These are phyloP conservation scores for Pseudopyricularia cyperi DNA, from an alignment of 2,329 filamentous ascomycete genomes.

Conservation along the genomic window DNA sequence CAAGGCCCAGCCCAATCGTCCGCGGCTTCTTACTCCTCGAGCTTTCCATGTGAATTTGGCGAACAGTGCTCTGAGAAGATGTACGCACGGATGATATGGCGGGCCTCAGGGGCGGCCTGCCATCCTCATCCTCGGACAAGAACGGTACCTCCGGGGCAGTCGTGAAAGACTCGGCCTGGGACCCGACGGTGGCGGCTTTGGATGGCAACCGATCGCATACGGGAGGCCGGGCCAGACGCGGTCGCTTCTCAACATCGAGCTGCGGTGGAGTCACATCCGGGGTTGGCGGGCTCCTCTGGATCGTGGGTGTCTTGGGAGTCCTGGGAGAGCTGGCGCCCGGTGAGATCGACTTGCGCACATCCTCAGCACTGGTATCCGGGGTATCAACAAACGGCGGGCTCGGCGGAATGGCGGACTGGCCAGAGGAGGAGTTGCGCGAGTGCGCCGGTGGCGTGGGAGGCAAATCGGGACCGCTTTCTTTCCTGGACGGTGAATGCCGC, in stretches of 20 bases:
- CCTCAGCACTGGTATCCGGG: slow-evolving; percentile 23
- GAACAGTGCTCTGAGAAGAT: slow-evolving; percentile 30
- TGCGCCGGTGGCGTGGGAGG: slow-evolving; percentile 53
- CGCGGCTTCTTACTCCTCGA: slow-evolving; percentile 17
- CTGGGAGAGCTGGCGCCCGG: slow-evolving; percentile 10
- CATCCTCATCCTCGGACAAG: slow-evolving; percentile 49
- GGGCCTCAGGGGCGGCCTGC: slow-evolving; percentile 26
- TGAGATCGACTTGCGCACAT: slow-evolving; percentile 12
- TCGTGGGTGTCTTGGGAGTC: slow-evolving; percentile 46
- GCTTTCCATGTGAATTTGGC: slow-evolving; percentile 17
- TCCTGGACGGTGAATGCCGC: slow-evolving; percentile 27
- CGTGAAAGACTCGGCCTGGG: slow-evolving; percentile 56
- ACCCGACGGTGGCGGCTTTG: slow-evolving; percentile 39
- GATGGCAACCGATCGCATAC: slow-evolving; percentile 35
- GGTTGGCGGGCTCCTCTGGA: slow-evolving; percentile 56
- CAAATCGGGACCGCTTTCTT: slow-evolving; percentile 32
- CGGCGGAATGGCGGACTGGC: slow-evolving; percentile 28
- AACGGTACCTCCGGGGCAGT: slow-evolving; percentile 55
- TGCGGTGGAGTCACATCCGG: slow-evolving; percentile 65
- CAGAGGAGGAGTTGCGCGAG: slow-evolving; percentile 43
- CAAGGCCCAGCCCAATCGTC: slow-evolving; percentile 28
- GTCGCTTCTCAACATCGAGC: slow-evolving; percentile 20
- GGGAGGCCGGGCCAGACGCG: slow-evolving; percentile 29
- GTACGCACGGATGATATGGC: slow-evolving; percentile 20
- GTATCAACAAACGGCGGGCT: slow-evolving; percentile 26